Evolutionary conservation across 2,329 filamentous ascomycete species (phyloP), one percentile per base, ranked within the genome.

Genomic region (Aspergillus puulaauensis): DNA sequence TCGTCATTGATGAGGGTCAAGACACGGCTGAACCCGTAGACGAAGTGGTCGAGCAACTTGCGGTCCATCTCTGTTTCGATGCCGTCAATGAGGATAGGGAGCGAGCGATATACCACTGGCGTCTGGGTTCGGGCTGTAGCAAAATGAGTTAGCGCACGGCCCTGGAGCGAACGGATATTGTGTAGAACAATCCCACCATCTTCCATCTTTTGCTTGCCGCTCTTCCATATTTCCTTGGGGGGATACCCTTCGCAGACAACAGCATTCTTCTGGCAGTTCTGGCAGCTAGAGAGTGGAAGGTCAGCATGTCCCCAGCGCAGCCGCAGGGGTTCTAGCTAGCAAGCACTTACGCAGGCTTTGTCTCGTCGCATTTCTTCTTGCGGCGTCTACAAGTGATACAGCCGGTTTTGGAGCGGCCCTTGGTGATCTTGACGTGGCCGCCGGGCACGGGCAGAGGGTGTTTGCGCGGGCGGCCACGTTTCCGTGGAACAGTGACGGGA

Each of bases 261-360:
- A 8, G 91, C 91, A 72, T 96, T 96, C 81, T 96, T 96, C 76
- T 95, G 89, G 70, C 92, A 96, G 68, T 96, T 96, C 74, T 91
- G 82, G 56, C 62, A 72, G 37, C 70, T 73, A 57, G 12, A 27
- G 15, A 14, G 17, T 15, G 27, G n/a, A 31, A 35, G 46, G 51
- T 55, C 44, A 37, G 45, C 48, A 46, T 33, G 23, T 39, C 35
- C 19, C 53, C 35, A 39, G 51, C 47, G 40, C 53, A 44, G 27
- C 7, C 14, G 35, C 12, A 37, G 21, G 27, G 17, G 31, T 24
- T 77, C 63, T 76, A 79, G 27, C 27, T 31, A 11, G 27, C 27
- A 31, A 31, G 45, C 76, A 70, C 67, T 62, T 78, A 69, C 75
- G 75, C 56, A 69, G 80, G 66, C 70, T 75, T 75, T 14, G 69